Conservation (phyloP, 352 stramenopile genomes). For the Blastocystis sp. region DNA sequence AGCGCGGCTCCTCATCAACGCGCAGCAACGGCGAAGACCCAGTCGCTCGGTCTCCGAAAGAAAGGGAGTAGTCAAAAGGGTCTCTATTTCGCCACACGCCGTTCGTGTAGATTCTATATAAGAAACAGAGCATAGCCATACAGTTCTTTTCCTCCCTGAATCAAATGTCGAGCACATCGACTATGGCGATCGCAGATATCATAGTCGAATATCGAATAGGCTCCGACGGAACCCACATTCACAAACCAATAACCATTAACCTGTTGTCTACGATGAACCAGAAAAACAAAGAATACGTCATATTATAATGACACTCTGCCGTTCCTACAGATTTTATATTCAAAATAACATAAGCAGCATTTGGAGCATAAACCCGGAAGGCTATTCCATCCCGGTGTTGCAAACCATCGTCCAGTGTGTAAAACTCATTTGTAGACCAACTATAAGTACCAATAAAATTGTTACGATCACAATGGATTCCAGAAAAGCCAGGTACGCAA, state of each 20-base stretch:
- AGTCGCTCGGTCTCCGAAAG: no score
- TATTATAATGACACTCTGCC: neutral
- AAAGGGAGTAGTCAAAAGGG: neutral
- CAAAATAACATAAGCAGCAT: neutral
- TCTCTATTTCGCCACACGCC: neutral
- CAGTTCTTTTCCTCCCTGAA: neutral
- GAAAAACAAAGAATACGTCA: neutral
- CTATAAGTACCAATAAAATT: slow-evolving; percentile 16
- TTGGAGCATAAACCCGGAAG: slow-evolving; percentile 14
- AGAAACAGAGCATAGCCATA: neutral
- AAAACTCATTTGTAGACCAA: neutral
- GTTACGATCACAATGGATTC: neutral
- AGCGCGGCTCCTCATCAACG: neutral
- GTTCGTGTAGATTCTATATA: neutral
- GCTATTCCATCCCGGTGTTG: neutral
- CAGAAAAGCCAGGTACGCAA: slow-evolving; percentile 10
- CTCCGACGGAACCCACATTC: neutral
- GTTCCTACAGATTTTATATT: neutral
- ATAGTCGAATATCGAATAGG: neutral
- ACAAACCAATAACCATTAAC: slow-evolving; percentile 15
- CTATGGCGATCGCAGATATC: neutral
- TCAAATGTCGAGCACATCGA: neutral
- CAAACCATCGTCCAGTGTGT: neutral
- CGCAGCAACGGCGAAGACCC: no score
- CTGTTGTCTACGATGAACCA: neutral